Evolutionary conservation across 352 stramenopile genomes (phyloP).

Genomic region (Poterioochromonas sp.): DNA sequence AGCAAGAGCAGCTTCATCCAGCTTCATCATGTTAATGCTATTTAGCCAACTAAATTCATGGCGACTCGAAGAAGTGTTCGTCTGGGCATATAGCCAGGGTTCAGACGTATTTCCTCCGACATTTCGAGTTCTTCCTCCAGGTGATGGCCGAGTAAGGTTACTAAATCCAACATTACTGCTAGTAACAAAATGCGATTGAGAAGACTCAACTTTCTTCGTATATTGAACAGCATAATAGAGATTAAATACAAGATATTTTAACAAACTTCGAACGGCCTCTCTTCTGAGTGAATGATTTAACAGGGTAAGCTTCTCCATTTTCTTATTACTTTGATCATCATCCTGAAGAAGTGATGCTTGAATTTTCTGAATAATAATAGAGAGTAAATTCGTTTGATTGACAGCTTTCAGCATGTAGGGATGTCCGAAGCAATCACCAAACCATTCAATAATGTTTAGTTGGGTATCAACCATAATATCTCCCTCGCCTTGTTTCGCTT

Average conservation of each 20-base stretch:
- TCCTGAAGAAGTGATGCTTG: not conserved
- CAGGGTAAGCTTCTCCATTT: not conserved
- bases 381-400: not conserved
- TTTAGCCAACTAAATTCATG: too few species aligned
- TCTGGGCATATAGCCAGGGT: not conserved
- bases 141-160: not conserved
- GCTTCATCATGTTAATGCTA: not conserved
- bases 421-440: not conserved
- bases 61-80: not conserved
- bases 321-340: not conserved
- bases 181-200: too few species aligned
- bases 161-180: too few species aligned
- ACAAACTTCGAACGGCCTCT: not conserved
- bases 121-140: not conserved
- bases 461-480: not conserved
- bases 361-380: not conserved
- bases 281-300: not conserved
- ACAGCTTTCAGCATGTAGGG: not conserved
- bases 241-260: constrained; percentile 4
- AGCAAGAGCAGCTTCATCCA: not conserved
- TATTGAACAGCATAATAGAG: constrained; percentile 1
- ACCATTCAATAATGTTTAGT: constrained; percentile 16
- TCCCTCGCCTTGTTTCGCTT: not conserved
- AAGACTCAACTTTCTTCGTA: not conserved
- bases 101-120: too few species aligned